A percentile compares a stretch with the other conserved stretches of the same genome.
These are phyloP conservation scores for Glaciozyma antarctica DNA, from an alignment of 768 basidiomycete genomes.

Conservation along the genomic window DNA sequence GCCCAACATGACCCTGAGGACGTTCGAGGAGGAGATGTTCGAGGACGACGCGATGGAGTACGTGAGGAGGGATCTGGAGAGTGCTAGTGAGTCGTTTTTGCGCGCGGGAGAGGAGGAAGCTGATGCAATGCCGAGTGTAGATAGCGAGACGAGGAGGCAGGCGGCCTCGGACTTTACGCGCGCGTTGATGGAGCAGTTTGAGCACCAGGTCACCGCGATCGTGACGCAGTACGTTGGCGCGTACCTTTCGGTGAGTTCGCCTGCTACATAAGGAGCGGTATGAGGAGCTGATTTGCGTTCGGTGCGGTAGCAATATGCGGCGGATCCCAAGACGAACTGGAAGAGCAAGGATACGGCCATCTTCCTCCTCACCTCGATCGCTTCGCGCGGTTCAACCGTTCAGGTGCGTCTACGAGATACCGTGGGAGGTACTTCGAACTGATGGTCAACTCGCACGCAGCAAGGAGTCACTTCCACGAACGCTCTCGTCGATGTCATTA, in stretches of 20 bases:
- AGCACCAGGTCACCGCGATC: conserved; percentile 75
- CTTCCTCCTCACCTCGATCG: conserved; percentile 85
- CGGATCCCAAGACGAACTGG: conserved; percentile 57
- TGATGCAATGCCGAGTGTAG: conserved; percentile 39
- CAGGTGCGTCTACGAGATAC: conserved; percentile 48
- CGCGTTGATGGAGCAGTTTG: conserved; percentile 69
- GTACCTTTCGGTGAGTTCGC: conserved; percentile 47
- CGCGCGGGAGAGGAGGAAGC: neutral
- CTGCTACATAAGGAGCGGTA: too few species aligned
- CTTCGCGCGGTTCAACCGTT: conserved; percentile 74
- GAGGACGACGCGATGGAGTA: conserved; percentile 96
- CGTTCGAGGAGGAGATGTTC: conserved; percentile 87
- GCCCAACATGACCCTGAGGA: conserved; percentile 78
- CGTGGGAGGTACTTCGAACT: neutral
- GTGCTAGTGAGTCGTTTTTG: conserved; percentile 46
- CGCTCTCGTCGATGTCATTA: conserved; percentile 79
- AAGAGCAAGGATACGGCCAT: conserved; percentile 88
- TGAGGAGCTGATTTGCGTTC: neutral
- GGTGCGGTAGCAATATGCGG: conserved; percentile 38
- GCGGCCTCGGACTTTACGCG: conserved; percentile 93
- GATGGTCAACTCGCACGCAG: conserved; percentile 39
- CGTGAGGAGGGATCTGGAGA: conserved; percentile 73
- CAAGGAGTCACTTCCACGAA: conserved; percentile 92
- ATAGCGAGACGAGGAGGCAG: conserved; percentile 75
- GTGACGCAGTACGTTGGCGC: conserved; percentile 72